Base-by-base conservation (phyloP, 1,284 basidiomycete genomes). In the Volvariella surrecta region DNA sequence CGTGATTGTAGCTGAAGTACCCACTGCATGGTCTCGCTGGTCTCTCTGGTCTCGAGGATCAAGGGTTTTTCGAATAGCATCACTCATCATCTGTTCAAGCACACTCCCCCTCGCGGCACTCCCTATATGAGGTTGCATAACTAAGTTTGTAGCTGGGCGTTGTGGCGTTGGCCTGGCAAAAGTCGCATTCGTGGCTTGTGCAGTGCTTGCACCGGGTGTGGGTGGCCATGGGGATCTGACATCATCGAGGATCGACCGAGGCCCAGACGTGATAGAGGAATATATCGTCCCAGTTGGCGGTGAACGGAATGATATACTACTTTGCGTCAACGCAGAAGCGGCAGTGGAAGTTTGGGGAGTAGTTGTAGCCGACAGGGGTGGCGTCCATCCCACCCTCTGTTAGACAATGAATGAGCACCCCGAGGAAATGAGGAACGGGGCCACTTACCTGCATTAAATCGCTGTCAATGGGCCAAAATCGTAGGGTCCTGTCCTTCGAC, bases 401-500 rank as follows among this genome's bases (percentile, higher is more conserved):
- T 35, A 8, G 19, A 22, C n/a, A 16, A 37, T 28, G 6, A 28
- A 32, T 37, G 21, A 17, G 44, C 30, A 16, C 40, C 28, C 41
- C 2, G 21, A 24, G 38, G 20, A 37, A 9, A 32, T 46, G 19
- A 32, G 34, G 28, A 18, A n/a, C 17, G 2, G 37, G 37, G 28
- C n/a, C 4, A 24, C 41, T 9, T 40, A 53, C 84, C 68, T 82
- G 71, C 66, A 88, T 79, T 19, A 74, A 72, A 34, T 88, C 82
- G 1, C 69, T 62, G 39, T 82, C 76, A 3, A 98, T 71, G 0
- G 93, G 93, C 90, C 93, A 97, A 52, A 98, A 87, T 7, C 91
- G 70, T 28, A 99, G 66, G 0, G 89, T 95, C 35, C 91, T 79
- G 57, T 98, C 96, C 60, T 94, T 95, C 1, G 89, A 90, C 95